Base-by-base conservation (phyloP, 2,329 filamentous ascomycete species). In the Fusarium sp. region DNA sequence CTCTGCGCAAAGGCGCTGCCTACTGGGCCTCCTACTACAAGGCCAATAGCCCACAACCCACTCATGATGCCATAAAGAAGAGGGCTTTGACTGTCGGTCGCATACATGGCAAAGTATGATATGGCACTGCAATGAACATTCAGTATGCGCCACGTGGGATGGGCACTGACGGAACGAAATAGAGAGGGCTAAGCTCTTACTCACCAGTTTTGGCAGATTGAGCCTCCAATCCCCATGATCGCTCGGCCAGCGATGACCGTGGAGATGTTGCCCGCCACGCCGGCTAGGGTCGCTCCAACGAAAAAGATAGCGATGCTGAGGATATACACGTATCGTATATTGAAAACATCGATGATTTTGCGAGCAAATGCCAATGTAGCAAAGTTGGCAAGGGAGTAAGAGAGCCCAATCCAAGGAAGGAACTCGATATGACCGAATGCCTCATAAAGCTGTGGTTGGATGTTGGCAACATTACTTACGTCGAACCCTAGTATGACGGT, bases 371-470 rank as follows among this genome's bases (percentile, higher is more conserved):
- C 79, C 7, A 81, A 77, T 27, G 75, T 65, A n/a, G 78, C 77
- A 18, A 81, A 76, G 64, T 78, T 78, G 59, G 76, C 78, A 15
- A 80, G 67, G 1, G 78, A 78, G 62, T 81, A 83, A 11, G 76
- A 78, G 15, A 83, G 73, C 30, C 75, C 77, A n/a, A 83, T 75
- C 82, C 81, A 83, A 7, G 80, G 78, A 9, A 84, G 74, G 3
- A 82, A 73, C 38, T 81, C 77, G 40, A 83, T 78, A 14, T 79
- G 72, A 8, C 79, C 78, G 46, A 83, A 81, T 26, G 85, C 86
- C 56, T 85, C 80, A 76, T 90, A 90, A 52, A 90, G 85, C 6
- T 86, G 87, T 12, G 80, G 81, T 76, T 89, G 90, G 50, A 88
- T 85, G 69, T 89, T 86, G 11, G 87, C 85, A 20, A 85, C 83